A percentile compares a stretch with the other conserved stretches of the same genome.
Conservation (phyloP, 2,329 filamentous ascomycete species). For the Calonectria fujianensis region DNA sequence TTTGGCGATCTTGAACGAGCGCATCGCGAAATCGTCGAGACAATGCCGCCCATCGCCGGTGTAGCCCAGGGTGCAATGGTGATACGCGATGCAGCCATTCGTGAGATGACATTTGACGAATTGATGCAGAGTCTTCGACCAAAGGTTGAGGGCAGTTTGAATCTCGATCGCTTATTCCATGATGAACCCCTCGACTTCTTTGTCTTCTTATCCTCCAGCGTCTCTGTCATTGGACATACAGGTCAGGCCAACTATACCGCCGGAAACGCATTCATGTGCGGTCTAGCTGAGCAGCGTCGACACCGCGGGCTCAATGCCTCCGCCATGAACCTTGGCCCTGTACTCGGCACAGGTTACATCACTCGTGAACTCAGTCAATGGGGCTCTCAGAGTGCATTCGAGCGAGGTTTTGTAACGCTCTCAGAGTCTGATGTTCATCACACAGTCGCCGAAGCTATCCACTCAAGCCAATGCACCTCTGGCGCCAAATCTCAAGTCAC, state of each 20-base stretch:
- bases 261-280: conserved; percentile 61
- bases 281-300: conserved; percentile 54
- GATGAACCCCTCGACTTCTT: conserved; percentile 61
- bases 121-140: conserved; percentile 56
- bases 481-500: neutral
- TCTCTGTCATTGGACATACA: conserved; percentile 57
- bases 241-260: conserved; percentile 62
- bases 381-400: conserved; percentile 7
- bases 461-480: neutral
- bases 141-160: conserved; percentile 60
- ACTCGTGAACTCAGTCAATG: conserved; percentile 5
- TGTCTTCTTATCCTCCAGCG: conserved; percentile 62
- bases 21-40: conserved; percentile 20
- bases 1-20: neutral
- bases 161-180: conserved; percentile 57
- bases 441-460: conserved; percentile 4
- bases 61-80: conserved; percentile 67
- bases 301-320: conserved; percentile 53
- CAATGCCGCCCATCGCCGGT: conserved; percentile 62
- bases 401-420: conserved; percentile 1
- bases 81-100: conserved; percentile 59
- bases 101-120: conserved; percentile 55
- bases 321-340: conserved; percentile 56
- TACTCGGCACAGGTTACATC: conserved; percentile 66
- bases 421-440: conserved; percentile 22